Base-by-base conservation (phyloP, 768 basidiomycete species). In the Xerocomellus chrysenteron region DNA sequence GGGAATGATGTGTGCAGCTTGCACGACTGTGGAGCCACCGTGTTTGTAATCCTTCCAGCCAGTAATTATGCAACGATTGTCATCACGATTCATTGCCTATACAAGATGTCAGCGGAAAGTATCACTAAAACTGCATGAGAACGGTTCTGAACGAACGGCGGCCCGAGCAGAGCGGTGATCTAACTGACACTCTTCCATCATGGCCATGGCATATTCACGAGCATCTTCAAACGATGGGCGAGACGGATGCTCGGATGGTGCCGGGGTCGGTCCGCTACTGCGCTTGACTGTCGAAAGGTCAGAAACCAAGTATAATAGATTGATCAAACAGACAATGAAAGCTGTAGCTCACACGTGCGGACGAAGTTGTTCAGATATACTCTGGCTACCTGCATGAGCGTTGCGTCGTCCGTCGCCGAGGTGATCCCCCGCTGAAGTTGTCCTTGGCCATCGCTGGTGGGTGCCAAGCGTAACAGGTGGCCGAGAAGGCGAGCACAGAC, bases 381-480 rank as follows among this genome's bases (percentile, higher is more conserved):
- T 14, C 4, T 7, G 10, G 36, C 50, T 14, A 56, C 5, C n/a
- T 3, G 2, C 40, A 59, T 52, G 8, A 48, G 26, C 1, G 1
- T 26, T 13, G 5, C 2, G n/a, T 57, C 1, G 7, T 44, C 21
- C n/a, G 5, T 2, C 2, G 33, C 13, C 17, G 5, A 4, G 4
- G 45, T 4, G 8, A 57, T 59, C 17, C 52, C 47, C 5, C 17
- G 26, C 24, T 59, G 50, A 40, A 56, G 33, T 48, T 47, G 37
- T 6, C 33, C 47, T 49, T 30, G 45, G 4, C 5, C 2, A 12
- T 51, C 37, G 8, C 40, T 21, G 2, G 40, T 14, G 11, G 54
- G 54, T 16, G 40, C 54, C 12, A 56, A n/a, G 45, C 13, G 24
- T 19, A 59, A 14, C 35, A 56, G 7, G 9, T 50, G 28, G 9